These are phyloP conservation scores for Flaveria sonorensis DNA, from an alignment of 129 eudicot genomes.

Conservation along the genomic window DNA sequence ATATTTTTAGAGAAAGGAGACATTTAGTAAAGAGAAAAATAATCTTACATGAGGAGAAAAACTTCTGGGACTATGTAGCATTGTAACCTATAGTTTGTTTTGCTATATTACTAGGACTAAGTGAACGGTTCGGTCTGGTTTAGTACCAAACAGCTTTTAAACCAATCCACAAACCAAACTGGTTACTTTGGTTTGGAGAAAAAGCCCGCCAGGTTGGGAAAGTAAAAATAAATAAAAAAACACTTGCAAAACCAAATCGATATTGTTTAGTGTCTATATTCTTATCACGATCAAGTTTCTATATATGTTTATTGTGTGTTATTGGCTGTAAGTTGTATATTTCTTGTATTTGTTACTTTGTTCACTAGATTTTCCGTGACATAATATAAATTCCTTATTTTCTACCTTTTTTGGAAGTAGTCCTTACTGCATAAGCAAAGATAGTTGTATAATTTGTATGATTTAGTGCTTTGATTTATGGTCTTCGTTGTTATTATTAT, in stretches of 20 bases:
- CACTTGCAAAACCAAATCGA: neutral
- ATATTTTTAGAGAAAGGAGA: neutral
- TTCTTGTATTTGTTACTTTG: neutral
- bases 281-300: neutral
- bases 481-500: slow-evolving; percentile 8
- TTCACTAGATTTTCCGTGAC: slow-evolving; percentile 1
- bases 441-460: neutral
- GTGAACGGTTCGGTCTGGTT: neutral
- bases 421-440: neutral
- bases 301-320: neutral
- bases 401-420: slow-evolving; percentile 1
- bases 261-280: neutral
- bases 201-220: too few species aligned
- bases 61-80: neutral
- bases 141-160: neutral
- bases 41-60: neutral
- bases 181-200: neutral
- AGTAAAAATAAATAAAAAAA: neutral
- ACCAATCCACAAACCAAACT: slow-evolving; percentile 2
- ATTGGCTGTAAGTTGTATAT: slow-evolving; percentile 12
- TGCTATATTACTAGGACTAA: neutral
- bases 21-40: neutral
- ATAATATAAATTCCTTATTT: neutral
- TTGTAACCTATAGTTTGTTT: neutral
- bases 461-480: neutral